Evolutionary conservation across 495 filamentous ascomycete species (phyloP).

Genomic region (Glonium stellatum): DNA sequence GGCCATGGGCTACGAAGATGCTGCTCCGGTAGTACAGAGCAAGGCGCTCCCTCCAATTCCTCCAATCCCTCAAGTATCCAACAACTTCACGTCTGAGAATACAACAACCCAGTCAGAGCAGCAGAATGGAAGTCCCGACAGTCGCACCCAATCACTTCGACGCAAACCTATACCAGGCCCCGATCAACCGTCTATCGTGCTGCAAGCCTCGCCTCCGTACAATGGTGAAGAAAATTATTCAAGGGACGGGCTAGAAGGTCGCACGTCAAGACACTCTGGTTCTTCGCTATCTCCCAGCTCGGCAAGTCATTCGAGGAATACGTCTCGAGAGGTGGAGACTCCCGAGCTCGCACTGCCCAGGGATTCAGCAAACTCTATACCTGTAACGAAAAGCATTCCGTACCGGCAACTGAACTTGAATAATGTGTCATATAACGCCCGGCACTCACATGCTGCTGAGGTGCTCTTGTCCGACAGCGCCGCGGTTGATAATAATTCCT

Average conservation of each 20-base stretch:
- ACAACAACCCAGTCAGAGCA: slow-evolving; percentile 1
- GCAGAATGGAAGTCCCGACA: slow-evolving; percentile 1
- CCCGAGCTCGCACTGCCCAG: slow-evolving; percentile 5
- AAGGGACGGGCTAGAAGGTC: slow-evolving; percentile 13
- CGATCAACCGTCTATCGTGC: slow-evolving; percentile 12
- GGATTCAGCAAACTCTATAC: slow-evolving; percentile 12
- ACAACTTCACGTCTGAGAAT: slow-evolving; percentile 1
- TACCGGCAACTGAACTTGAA: slow-evolving; percentile 24
- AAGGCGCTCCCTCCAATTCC: slow-evolving; percentile 20
- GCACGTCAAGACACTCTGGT: slow-evolving; percentile 23
- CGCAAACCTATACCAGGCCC: slow-evolving; percentile 20
- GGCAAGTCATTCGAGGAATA: slow-evolving; percentile 21
- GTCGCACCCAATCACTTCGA: slow-evolving; percentile 22
- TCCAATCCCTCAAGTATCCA: neutral
- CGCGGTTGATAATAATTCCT: slow-evolving; percentile 32
- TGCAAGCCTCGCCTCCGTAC: slow-evolving; percentile 5
- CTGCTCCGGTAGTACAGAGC: slow-evolving; percentile 3
- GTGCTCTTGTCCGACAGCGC: slow-evolving; percentile 35
- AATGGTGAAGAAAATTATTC: slow-evolving; percentile 19
- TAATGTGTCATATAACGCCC: slow-evolving; percentile 18
- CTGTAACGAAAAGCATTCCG: slow-evolving; percentile 21
- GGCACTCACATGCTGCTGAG: slow-evolving; percentile 22
- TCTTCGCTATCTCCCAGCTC: slow-evolving; percentile 24
- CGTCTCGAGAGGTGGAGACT: slow-evolving; percentile 14
- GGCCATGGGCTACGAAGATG: slow-evolving; percentile 22